Percentiles rank a stretch among this genome's conserved stretches.
These are phyloP conservation scores for Jacaranda copaia DNA, from an alignment of 257 asterid genomes.

Conservation along the genomic window DNA sequence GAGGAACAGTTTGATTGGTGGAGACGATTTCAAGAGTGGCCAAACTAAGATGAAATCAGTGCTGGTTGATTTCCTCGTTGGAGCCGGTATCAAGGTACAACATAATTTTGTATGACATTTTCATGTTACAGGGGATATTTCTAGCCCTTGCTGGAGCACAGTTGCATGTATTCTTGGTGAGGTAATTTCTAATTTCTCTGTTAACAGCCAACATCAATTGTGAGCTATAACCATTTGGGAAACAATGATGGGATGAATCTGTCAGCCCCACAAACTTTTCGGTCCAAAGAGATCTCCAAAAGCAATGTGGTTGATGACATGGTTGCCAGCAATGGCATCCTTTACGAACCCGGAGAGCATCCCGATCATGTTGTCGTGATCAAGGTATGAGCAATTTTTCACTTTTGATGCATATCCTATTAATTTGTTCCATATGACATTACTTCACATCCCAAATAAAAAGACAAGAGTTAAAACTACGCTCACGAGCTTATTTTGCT, in stretches of 20 bases:
- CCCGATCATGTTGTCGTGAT: conserved; percentile 98
- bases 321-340: conserved; percentile 98
- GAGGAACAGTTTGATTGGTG: conserved; percentile 87
- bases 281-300: conserved; percentile 97
- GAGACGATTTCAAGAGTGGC: conserved; percentile 98
- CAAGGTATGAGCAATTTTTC: conserved; percentile 58
- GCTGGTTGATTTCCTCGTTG: conserved; percentile 96
- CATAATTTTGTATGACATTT: not conserved
- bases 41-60: conserved; percentile 99
- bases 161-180: not conserved
- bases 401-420: not conserved
- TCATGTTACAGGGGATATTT: not conserved
- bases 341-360: conserved; percentile 93
- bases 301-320: conserved; percentile 98
- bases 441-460: too few relatives aligned
- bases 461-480: too few relatives aligned
- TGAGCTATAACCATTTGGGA: conserved; percentile 97
- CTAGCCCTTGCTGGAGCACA: not conserved
- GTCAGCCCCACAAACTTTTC: conserved; percentile 95
- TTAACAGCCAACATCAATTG: conserved; percentile 91
- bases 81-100: conserved; percentile 95
- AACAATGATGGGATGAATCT: conserved; percentile 98
- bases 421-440: too few relatives aligned
- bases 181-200: conserved; percentile 13
- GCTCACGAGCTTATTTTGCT: too few relatives aligned